phyloP scores from a whole-genome alignment of 257 asterid genomes.

The Forsythia viridissima region DNA sequence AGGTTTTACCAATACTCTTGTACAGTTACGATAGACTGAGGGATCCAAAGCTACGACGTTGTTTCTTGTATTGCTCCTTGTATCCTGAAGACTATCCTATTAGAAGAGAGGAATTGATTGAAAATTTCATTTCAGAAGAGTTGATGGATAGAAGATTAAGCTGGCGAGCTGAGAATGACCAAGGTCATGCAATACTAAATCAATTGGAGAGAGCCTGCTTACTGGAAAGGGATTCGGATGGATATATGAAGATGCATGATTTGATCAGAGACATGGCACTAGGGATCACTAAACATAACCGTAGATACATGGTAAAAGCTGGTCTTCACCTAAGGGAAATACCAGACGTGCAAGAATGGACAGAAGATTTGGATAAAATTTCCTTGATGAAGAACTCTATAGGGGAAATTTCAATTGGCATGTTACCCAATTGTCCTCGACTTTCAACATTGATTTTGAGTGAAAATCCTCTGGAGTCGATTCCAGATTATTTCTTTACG shows the following conservation, averaged over 20 bases:
- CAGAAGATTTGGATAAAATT: constrained; percentile 12
- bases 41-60: not conserved
- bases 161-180: not conserved
- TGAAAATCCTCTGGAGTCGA: not conserved
- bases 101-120: constrained; percentile 3
- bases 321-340: not conserved
- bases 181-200: constrained; percentile 27
- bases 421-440: not conserved
- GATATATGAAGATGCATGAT: not conserved
- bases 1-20: constrained; percentile 20
- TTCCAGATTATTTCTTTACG: not conserved
- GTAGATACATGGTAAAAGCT: constrained; percentile 16
- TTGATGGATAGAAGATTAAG: constrained; percentile 17
- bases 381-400: not conserved
- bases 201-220: constrained; percentile 21
- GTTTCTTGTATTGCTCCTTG: constrained; percentile 34
- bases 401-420: not conserved
- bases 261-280: constrained; percentile 15
- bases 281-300: not conserved
- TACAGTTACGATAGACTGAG: constrained; percentile 17
- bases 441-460: constrained; percentile 17
- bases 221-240: constrained; percentile 4
- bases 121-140: constrained; percentile 14
- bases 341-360: not conserved
- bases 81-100: constrained; percentile 24